Evolutionary conservation across 345 rosid species (phyloP), one percentile per base, ranked within the genome.

Genomic region (Brassica rapa): DNA sequence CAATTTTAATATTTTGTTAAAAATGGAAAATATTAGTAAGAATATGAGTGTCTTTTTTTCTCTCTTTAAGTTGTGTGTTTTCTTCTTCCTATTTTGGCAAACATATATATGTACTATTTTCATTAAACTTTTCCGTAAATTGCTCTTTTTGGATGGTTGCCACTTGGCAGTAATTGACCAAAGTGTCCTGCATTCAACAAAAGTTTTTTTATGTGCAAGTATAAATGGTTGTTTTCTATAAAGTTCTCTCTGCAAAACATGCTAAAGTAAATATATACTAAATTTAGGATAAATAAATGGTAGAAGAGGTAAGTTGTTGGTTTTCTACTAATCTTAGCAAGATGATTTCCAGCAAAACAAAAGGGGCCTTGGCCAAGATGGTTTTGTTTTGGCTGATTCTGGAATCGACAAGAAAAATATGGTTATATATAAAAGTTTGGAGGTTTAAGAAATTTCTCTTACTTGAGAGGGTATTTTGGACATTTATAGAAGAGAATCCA

Each of bases 61-160:
- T 41, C 14, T 37, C 43, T 37, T 37, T 37, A 6, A 37, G 43
- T 6, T 41, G 51, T 41, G 49, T 32, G 68, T 59, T 16, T 66
- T 57, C 59, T 61, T 62, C 4, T 51, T 66, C 41, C 62, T 21
- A 30, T 72, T 70, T 80, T 43, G 72, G 75, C 71, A 56, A 70
- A 46, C 27, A 63, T 37, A 37, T n/a, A 56, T 64, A 33, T 66
- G 10, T 39, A 61, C 61, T 62, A 15, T 29, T 35, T 46, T 57
- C 64, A 70, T 75, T 75, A 41, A 80, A 70, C 76, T 63, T 57
- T 80, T 72, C 76, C 79, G 72, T 65, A 70, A 75, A 80, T 75
- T 76, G 71, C 64, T 75, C 68, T 56, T 63, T 32, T 69, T 64
- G 64, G 69, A 79, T 62, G 21, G 82, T 79, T 75, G 68, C 76